Conservation (phyloP, 73 alveolate genomes). For the Effrenium voratum region DNA sequence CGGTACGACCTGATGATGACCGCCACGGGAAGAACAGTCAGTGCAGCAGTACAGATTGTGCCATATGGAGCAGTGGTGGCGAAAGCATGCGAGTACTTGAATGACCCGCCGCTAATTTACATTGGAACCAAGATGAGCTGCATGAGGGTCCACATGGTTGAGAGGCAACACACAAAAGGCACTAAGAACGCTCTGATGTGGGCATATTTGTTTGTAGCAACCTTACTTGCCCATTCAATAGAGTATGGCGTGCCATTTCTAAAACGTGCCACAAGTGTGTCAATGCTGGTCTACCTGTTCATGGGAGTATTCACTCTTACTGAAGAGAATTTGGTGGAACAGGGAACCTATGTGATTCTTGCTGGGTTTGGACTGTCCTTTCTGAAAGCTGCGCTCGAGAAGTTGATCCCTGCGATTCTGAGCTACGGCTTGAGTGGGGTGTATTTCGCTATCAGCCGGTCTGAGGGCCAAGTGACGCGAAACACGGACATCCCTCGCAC, state of each 20-base stretch:
- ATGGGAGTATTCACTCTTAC: constrained; percentile 61
- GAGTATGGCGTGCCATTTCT: constrained; percentile 25
- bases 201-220: constrained; percentile 14
- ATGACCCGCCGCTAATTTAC: constrained; percentile 64
- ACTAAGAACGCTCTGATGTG: constrained; percentile 32
- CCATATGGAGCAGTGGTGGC: constrained; percentile 85
- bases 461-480: constrained; percentile 38
- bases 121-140: constrained; percentile 79
- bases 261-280: constrained; percentile 31
- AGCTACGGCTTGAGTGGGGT: constrained; percentile 68
- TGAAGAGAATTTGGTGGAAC: constrained; percentile 8
- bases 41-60: constrained; percentile 80
- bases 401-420: constrained; percentile 56
- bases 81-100: constrained; percentile 58
- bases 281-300: constrained; percentile 26
- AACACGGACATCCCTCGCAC: constrained; percentile 34
- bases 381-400: constrained; percentile 39
- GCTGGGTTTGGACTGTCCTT: constrained; percentile 67
- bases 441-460: constrained; percentile 41
- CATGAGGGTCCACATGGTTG: constrained; percentile 31
- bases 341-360: constrained; percentile 40
- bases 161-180: neutral
- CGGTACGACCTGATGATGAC: constrained; percentile 82
- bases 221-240: constrained; percentile 34
- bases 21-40: constrained; percentile 72